Conservation (phyloP, 805 yeast species). For the Barnettozyma californica region DNA sequence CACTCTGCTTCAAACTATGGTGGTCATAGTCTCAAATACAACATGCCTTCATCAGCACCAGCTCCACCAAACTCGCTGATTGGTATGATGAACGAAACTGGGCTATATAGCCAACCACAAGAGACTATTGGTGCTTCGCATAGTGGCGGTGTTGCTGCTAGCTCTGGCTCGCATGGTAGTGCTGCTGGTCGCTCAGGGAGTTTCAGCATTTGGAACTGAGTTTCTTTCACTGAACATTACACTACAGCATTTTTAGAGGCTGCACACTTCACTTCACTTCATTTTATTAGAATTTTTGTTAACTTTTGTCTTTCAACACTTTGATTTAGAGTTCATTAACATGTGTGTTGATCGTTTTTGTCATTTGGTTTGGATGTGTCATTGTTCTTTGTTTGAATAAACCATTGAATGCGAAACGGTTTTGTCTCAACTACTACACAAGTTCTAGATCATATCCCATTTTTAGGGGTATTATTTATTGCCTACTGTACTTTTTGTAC, state of each 20-base stretch:
- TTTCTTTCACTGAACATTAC: background rate
- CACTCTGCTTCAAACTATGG: slow-evolving; percentile 5
- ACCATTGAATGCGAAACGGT: background rate
- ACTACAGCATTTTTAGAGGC: background rate
- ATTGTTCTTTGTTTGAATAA: background rate
- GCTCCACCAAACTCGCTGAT: slow-evolving; percentile 3
- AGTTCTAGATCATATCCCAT: background rate
- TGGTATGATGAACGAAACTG: slow-evolving; percentile 5
- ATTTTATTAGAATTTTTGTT: background rate
- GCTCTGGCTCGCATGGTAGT: background rate
- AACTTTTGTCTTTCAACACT: background rate
- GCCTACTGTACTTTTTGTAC: background rate
- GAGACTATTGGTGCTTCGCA: background rate
- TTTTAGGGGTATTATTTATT: background rate
- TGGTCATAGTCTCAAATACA: slow-evolving; percentile 1
- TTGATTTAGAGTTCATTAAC: background rate
- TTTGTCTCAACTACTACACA: background rate
- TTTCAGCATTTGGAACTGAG: slow-evolving; percentile 8
- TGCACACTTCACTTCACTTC: background rate
- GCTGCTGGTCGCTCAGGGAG: slow-evolving; percentile 1
- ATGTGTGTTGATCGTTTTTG: background rate
- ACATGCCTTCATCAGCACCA: slow-evolving; percentile 5
- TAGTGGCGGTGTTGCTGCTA: background rate
- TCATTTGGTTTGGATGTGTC: background rate
- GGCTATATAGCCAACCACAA: background rate